phyloP scores from a whole-genome alignment of 306 rosid genomes.

The Pyrus pyrifolia region DNA sequence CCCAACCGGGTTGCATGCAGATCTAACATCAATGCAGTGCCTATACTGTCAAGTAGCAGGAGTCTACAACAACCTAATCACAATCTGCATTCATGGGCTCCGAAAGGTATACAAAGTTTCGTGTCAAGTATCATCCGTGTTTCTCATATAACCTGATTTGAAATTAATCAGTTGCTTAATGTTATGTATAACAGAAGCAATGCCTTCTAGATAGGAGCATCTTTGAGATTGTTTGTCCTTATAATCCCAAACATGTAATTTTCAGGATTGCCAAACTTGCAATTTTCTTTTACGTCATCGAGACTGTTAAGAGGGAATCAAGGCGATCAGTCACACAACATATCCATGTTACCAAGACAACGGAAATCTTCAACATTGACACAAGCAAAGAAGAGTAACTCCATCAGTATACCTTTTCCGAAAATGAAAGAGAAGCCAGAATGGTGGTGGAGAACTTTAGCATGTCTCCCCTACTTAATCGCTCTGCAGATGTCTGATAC shows the following conservation, averaged over 20 bases:
- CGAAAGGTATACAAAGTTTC: conserved; percentile 20
- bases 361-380: conserved; percentile 16
- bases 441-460: conserved; percentile 93
- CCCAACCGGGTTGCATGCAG: conserved; percentile 13
- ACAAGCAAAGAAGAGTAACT: conserved; percentile 47
- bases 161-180: not conserved
- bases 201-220: not conserved
- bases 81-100: not conserved
- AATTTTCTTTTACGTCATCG: conserved; percentile 28
- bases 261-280: conserved; percentile 35
- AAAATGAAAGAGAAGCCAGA: conserved; percentile 61
- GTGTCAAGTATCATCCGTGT: not conserved
- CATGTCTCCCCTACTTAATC: conserved; percentile 63
- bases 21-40: not conserved
- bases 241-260: not conserved
- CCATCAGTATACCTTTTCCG: conserved; percentile 43
- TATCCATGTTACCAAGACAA: conserved; percentile 19
- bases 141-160: not conserved
- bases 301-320: conserved; percentile 21
- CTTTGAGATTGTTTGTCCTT: not conserved
- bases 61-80: not conserved
- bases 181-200: not conserved
- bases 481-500: conserved; percentile 68
- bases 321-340: conserved; percentile 14
- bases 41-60: conserved; percentile 1